These are phyloP conservation scores for Aureobasidium sp. DNA, from an alignment of 2,329 filamentous ascomycete species.

Conservation along the genomic window DNA sequence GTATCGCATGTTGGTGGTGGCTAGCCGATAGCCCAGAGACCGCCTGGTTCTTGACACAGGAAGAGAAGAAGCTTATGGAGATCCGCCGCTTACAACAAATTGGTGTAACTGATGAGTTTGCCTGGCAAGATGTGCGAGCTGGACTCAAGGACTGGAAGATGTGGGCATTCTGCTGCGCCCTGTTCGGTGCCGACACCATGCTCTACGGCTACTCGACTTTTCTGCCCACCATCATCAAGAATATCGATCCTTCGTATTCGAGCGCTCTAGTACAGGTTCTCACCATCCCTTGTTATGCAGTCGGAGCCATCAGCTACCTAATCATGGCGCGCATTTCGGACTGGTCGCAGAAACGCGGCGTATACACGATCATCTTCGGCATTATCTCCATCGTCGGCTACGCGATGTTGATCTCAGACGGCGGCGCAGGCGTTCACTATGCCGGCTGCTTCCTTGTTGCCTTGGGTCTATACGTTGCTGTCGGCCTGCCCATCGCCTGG, in stretches of 20 bases:
- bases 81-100: conserved; percentile 21
- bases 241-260: conserved; percentile 56
- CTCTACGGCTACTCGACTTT: conserved; percentile 73
- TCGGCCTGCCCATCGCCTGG: conserved; percentile 49
- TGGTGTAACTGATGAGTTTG: conserved; percentile 33
- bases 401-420: conserved; percentile 54
- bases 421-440: conserved; percentile 56
- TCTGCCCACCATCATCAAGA: conserved; percentile 67
- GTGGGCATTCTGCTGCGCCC: conserved; percentile 34
- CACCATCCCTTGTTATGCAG: conserved; percentile 68
- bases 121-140: conserved; percentile 54
- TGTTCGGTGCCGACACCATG: conserved; percentile 68
- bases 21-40: conserved; percentile 60
- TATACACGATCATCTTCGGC: conserved; percentile 57
- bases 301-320: conserved; percentile 64
- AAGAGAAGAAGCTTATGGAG: conserved; percentile 49
- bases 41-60: conserved; percentile 49
- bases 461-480: conserved; percentile 57
- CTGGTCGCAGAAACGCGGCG: conserved; percentile 53
- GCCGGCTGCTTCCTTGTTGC: conserved; percentile 69
- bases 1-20: conserved; percentile 44
- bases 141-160: conserved; percentile 62
- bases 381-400: conserved; percentile 44
- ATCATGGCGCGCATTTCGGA: conserved; percentile 58
- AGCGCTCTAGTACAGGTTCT: conserved; percentile 56